Evolutionary conservation across 768 basidiomycete genomes (phyloP).

Genomic region (Cystoderma amianthinum): DNA sequence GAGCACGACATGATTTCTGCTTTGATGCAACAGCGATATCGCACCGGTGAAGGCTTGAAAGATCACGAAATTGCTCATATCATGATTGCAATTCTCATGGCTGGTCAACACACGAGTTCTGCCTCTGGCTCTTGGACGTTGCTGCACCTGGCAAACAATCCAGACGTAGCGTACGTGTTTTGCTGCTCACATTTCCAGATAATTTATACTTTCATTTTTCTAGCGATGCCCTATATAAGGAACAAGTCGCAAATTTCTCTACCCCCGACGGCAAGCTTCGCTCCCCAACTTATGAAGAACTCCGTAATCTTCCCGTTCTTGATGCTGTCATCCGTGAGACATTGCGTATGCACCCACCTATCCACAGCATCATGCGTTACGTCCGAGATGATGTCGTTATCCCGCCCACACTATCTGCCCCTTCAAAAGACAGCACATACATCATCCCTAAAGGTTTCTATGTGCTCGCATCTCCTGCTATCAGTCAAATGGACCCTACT

Average conservation of each 20-base stretch:
- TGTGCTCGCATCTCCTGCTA: conserved; percentile 82
- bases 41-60: conserved; percentile 64
- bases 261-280: conserved; percentile 77
- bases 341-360: conserved; percentile 88
- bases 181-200: background rate
- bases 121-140: conserved; percentile 88
- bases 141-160: conserved; percentile 76
- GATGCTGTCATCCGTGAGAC: conserved; percentile 92
- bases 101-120: conserved; percentile 97
- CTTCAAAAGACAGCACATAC: conserved; percentile 66
- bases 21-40: conserved; percentile 78
- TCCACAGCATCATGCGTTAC: conserved; percentile 92
- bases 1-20: conserved; percentile 92
- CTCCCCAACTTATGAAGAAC: conserved; percentile 78
- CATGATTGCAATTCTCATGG: conserved; percentile 98
- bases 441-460: conserved; percentile 87
- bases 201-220: background rate
- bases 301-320: conserved; percentile 76
- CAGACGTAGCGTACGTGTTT: conserved; percentile 61
- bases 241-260: conserved; percentile 80
- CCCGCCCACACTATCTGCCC: conserved; percentile 73
- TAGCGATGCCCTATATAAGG: conserved; percentile 80
- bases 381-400: conserved; percentile 83
- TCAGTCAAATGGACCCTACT: conserved; percentile 79
- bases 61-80: conserved; percentile 97